Evolutionary conservation across 2,329 filamentous ascomycete genomes (phyloP).

Genomic region (Aspergillus viridinutans): DNA sequence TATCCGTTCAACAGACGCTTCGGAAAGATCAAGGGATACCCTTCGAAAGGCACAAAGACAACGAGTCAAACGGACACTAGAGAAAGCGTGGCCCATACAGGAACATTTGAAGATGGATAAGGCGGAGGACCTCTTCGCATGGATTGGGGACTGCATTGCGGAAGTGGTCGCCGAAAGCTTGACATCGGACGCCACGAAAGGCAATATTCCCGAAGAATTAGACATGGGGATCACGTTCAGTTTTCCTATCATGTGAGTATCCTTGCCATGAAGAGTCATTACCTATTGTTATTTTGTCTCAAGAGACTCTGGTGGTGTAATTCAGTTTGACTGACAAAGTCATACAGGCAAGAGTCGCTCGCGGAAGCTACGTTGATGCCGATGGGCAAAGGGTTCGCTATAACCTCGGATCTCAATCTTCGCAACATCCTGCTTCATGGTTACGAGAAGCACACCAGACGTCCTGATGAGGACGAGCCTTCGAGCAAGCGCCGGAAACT

Average conservation of each 20-base stretch:
- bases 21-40: slow-evolving; percentile 39
- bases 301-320: neutral
- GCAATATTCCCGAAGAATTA: slow-evolving; percentile 40
- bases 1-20: slow-evolving; percentile 26
- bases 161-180: slow-evolving; percentile 60
- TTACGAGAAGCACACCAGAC: slow-evolving; percentile 50
- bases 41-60: slow-evolving; percentile 46
- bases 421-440: slow-evolving; percentile 52
- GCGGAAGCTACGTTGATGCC: slow-evolving; percentile 54
- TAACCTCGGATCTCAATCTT: slow-evolving; percentile 52
- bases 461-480: slow-evolving; percentile 37
- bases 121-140: slow-evolving; percentile 70
- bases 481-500: slow-evolving; percentile 44
- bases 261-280: neutral
- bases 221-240: slow-evolving; percentile 49
- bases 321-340: slow-evolving; percentile 12
- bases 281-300: neutral
- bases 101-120: slow-evolving; percentile 60
- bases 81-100: slow-evolving; percentile 51
- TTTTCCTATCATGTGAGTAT: slow-evolving; percentile 47
- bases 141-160: slow-evolving; percentile 75
- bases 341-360: slow-evolving; percentile 47
- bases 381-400: slow-evolving; percentile 57
- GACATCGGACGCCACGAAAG: slow-evolving; percentile 36
- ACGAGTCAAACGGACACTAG: slow-evolving; percentile 43